Evolutionary conservation across 2,329 filamentous ascomycete species (phyloP).

Genomic region (Fusarium redolens): DNA sequence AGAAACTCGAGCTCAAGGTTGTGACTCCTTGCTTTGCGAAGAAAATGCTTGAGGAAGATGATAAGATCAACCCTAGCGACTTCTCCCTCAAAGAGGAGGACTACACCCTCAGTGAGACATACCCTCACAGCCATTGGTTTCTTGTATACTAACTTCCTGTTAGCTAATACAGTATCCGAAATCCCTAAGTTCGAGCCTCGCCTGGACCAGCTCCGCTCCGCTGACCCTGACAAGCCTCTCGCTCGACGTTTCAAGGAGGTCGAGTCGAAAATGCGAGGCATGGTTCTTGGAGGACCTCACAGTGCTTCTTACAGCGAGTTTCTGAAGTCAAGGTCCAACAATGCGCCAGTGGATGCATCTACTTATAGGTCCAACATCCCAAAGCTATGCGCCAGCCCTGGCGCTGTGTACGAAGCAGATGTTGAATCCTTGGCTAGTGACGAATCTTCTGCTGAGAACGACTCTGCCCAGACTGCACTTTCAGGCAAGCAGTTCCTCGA

Average conservation of each 20-base stretch:
- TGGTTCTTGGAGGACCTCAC: not conserved
- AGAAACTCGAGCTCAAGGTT: not conserved
- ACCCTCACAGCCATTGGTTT: no score
- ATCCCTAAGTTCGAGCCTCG: not conserved
- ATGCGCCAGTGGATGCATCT: not conserved
- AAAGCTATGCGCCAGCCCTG: not conserved
- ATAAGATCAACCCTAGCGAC: not conserved
- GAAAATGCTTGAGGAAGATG: not conserved
- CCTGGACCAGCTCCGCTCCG: not conserved
- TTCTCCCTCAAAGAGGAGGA: not conserved
- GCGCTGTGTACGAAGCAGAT: not conserved
- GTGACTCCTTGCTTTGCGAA: not conserved
- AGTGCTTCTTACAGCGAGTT: not conserved
- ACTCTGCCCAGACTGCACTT: not conserved
- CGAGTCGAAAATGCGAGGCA: not conserved
- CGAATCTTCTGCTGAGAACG: not conserved
- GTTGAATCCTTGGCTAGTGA: not conserved
- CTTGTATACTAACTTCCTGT: not conserved
- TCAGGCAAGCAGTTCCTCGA: not conserved
- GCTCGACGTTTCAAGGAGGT: not conserved
- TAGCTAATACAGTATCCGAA: not conserved
- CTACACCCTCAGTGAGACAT: not conserved
- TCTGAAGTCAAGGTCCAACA: not conserved
- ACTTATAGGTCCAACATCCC: not conserved
- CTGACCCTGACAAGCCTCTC: not conserved